A percentile compares a stretch with the other conserved stretches of the same genome.
These are phyloP conservation scores for Silene coronaria DNA, from an alignment of 179 eudicot species.

Conservation along the genomic window DNA sequence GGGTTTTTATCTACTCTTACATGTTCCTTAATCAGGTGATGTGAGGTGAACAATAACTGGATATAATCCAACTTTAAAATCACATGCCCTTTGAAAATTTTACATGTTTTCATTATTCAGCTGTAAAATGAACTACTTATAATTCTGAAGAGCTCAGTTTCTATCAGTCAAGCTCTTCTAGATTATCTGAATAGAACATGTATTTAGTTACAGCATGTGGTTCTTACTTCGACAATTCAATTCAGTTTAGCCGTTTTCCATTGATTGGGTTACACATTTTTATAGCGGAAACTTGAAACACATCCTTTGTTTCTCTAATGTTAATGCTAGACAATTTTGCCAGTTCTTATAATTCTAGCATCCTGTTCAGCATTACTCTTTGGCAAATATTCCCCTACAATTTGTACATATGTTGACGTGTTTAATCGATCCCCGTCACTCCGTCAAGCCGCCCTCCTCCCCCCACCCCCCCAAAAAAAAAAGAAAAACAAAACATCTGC, in stretches of 20 bases:
- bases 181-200: background rate
- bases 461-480: background rate
- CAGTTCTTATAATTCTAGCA: background rate
- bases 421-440: background rate
- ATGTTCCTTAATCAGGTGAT: background rate
- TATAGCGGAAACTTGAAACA: background rate
- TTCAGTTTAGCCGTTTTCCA: background rate
- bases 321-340: background rate
- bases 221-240: background rate
- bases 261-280: background rate
- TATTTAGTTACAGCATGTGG: background rate
- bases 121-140: background rate
- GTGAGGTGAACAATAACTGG: background rate
- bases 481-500: background rate
- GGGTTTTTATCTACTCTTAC: background rate
- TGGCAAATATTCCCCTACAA: background rate
- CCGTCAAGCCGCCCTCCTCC: too few species aligned
- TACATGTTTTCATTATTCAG: background rate
- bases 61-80: background rate
- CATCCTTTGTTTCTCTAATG: background rate
- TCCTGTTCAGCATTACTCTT: background rate
- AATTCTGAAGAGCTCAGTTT: background rate
- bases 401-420: background rate
- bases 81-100: background rate
- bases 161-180: background rate